Percentiles rank a stretch among this genome's conserved stretches.
Conservation (phyloP, 345 rosid genomes). For the Lepidium didymum region DNA sequence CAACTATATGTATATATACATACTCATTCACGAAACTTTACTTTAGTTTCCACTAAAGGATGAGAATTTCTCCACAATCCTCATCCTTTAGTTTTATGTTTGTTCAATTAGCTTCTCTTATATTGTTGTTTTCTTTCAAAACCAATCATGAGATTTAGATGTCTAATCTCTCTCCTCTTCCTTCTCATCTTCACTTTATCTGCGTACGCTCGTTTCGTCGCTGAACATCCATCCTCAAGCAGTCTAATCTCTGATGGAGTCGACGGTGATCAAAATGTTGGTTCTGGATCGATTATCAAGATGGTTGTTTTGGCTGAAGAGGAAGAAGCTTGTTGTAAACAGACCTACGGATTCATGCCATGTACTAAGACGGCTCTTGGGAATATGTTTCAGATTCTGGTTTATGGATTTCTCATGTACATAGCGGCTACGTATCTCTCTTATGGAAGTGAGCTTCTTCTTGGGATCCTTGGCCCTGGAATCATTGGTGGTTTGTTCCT, state of each 20-base stretch:
- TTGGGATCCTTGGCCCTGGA: constrained; percentile 92
- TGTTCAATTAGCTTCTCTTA: too few relatives aligned
- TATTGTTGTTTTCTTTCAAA: neutral
- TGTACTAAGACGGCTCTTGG: constrained; percentile 73
- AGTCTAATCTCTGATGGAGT: constrained; percentile 62
- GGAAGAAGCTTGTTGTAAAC: constrained; percentile 50
- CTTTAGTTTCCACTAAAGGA: too few relatives aligned
- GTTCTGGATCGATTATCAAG: constrained; percentile 6
- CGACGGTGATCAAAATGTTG: neutral
- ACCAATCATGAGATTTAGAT: constrained; percentile 24
- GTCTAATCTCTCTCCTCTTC: constrained; percentile 18
- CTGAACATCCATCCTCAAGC: neutral
- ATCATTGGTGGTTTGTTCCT: constrained; percentile 87
- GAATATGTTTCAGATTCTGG: constrained; percentile 64
- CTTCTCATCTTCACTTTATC: constrained; percentile 27
- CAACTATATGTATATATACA: neutral
- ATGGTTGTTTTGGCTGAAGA: constrained; percentile 13
- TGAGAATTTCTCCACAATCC: constrained; percentile 10
- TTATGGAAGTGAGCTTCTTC: constrained; percentile 78
- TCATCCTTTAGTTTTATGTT: neutral
- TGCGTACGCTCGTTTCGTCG: constrained; percentile 36
- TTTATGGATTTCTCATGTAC: constrained; percentile 77
- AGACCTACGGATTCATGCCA: constrained; percentile 91
- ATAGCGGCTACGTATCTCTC: constrained; percentile 76
- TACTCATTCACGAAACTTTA: neutral